Percentiles rank a stretch among this genome's conserved stretches.
Evolutionary conservation across 192 early-diverging fungal genomes (phyloP).

Genomic region (Entomortierella beljakovae): DNA sequence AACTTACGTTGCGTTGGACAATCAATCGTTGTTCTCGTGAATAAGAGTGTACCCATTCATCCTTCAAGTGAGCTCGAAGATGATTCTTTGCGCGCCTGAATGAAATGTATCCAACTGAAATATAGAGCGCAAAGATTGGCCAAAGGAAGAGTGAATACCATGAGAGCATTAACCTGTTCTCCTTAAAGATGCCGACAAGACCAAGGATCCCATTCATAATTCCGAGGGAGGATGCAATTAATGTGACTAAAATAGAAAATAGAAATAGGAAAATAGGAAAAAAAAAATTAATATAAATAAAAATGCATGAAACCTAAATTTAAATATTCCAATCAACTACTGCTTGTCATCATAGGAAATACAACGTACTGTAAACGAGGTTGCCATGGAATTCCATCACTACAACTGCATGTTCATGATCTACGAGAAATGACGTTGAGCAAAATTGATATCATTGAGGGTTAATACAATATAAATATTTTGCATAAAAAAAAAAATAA

Average conservation of each 20-base stretch:
- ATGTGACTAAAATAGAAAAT: constrained; percentile 31
- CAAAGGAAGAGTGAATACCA: constrained; percentile 40
- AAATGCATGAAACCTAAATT: not conserved
- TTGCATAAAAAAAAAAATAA: no score
- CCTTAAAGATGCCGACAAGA: constrained; percentile 41
- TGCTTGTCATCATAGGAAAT: not conserved
- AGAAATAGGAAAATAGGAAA: not conserved
- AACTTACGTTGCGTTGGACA: constrained; percentile 50
- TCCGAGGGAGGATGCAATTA: constrained; percentile 25
- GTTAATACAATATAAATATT: not conserved
- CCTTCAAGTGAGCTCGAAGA: constrained; percentile 43
- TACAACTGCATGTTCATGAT: constrained; percentile 7
- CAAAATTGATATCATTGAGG: not conserved
- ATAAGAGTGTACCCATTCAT: constrained; percentile 46
- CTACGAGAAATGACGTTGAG: not conserved
- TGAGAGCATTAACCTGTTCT: constrained; percentile 40
- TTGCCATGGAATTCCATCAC: constrained; percentile 47
- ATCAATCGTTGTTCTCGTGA: constrained; percentile 37
- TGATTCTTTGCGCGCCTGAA: constrained; percentile 51
- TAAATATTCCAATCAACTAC: not conserved
- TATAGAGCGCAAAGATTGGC: constrained; percentile 46
- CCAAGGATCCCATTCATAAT: constrained; percentile 33
- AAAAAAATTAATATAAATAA: not conserved
- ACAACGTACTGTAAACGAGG: constrained; percentile 35
- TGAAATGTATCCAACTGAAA: constrained; percentile 52